Percentiles rank a stretch among this genome's conserved stretches.
Evolutionary conservation across 2,329 filamentous ascomycete species (phyloP).

Genomic region (Didymella segeticola): DNA sequence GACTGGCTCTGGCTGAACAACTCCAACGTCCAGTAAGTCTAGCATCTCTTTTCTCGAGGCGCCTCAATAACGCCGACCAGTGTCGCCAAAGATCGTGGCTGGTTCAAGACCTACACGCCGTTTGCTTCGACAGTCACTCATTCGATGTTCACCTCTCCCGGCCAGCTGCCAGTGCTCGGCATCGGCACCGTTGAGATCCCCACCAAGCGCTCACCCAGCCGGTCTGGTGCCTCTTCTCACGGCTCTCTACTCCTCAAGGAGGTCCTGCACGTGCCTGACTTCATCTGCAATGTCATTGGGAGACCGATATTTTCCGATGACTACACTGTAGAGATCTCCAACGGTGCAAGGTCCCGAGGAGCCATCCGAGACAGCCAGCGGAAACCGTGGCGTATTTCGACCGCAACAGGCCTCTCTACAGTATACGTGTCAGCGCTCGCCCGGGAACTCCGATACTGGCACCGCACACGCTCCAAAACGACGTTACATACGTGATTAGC

Average conservation of each 20-base stretch:
- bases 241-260: constrained; percentile 17
- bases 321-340: constrained; percentile 1
- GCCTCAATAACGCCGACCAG: not conserved
- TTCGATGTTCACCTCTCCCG: not conserved
- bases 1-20: constrained; percentile 19
- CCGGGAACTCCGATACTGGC: not conserved
- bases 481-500: not conserved
- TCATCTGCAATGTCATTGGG: constrained; percentile 25
- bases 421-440: not conserved
- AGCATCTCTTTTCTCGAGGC: not conserved
- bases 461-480: not conserved
- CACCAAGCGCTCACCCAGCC: constrained; percentile 11
- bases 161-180: constrained; percentile 12
- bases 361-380: constrained; percentile 1
- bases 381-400: constrained; percentile 20
- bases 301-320: not conserved
- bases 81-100: constrained; percentile 24
- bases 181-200: constrained; percentile 24
- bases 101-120: constrained; percentile 30
- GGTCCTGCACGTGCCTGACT: constrained; percentile 22
- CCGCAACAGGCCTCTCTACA: constrained; percentile 1
- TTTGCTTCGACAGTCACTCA: constrained; percentile 16
- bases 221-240: constrained; percentile 6
- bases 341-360: not conserved
- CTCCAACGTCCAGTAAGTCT: constrained; percentile 23